These are phyloP conservation scores for Leccinum uliginosum DNA, from an alignment of 768 basidiomycete species.

Conservation along the genomic window DNA sequence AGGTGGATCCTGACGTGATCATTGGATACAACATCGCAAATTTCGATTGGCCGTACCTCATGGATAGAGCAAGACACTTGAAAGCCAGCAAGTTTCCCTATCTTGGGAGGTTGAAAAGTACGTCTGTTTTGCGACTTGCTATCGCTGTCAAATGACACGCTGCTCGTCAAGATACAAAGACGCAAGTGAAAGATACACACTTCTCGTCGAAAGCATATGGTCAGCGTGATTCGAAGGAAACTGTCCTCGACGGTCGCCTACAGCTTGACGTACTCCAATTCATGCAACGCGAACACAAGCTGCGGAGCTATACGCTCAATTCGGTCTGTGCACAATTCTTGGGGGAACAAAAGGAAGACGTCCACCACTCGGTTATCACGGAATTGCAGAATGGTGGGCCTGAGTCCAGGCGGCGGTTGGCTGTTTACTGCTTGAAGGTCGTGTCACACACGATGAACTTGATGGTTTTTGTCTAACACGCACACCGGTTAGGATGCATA, in stretches of 20 bases:
- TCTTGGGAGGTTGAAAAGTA: constrained; percentile 75
- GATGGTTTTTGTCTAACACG: constrained; percentile 1
- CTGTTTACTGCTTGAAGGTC: constrained; percentile 98
- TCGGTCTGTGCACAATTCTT: constrained; percentile 97
- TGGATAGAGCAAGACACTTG: constrained; percentile 86
- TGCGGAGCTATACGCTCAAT: constrained; percentile 96
- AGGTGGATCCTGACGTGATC: constrained; percentile 92
- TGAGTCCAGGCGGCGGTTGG: constrained; percentile 86
- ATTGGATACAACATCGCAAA: constrained; percentile 94
- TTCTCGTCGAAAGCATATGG: constrained; percentile 99
- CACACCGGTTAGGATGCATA: constrained; percentile 77
- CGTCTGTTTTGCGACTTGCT: constrained; percentile 5
- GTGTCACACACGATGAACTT: not conserved
- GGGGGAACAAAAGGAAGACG: constrained; percentile 98
- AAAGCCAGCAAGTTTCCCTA: constrained; percentile 65
- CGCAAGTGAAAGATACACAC: constrained; percentile 88
- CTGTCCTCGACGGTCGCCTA: constrained; percentile 82
- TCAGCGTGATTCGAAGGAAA: constrained; percentile 94
- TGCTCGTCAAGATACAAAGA: constrained; percentile 52
- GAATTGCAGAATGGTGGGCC: constrained; percentile 96
- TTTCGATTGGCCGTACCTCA: constrained; percentile 95
- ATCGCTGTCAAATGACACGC: constrained; percentile 3
- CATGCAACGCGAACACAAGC: constrained; percentile 98
- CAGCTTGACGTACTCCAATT: constrained; percentile 96
- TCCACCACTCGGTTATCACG: constrained; percentile 97